Conservation (phyloP, 2,329 filamentous ascomycete species). For the Arthrobotrys sphaeroides region DNA sequence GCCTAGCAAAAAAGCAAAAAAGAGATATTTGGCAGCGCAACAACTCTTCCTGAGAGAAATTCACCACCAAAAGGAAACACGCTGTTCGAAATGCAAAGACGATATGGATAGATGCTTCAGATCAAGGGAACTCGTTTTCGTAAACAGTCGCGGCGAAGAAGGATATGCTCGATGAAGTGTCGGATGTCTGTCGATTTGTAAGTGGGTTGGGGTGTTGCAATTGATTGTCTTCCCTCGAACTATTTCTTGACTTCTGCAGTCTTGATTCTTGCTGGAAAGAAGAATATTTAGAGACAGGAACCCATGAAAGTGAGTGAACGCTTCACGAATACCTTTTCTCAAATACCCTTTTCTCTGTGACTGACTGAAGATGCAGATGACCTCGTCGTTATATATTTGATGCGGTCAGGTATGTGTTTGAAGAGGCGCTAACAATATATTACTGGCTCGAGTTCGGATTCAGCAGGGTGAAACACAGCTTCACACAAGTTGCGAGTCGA, state of each 20-base stretch:
- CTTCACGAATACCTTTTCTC: conserved; percentile 37
- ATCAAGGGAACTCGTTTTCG: conserved; percentile 46
- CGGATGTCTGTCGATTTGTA: conserved; percentile 28
- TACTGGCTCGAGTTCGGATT: conserved; percentile 41
- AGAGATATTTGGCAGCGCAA: conserved; percentile 14
- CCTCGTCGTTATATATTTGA: conserved; percentile 17
- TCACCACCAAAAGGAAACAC: conserved; percentile 29
- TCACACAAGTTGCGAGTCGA: conserved; percentile 46
- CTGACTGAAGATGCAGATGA: neutral
- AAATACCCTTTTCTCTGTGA: conserved; percentile 1
- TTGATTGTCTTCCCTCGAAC: conserved; percentile 22
- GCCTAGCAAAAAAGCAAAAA: conserved; percentile 28
- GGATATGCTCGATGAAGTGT: conserved; percentile 32
- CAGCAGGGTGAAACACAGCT: conserved; percentile 50
- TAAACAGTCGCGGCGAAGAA: conserved; percentile 23
- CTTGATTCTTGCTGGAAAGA: conserved; percentile 44
- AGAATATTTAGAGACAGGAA: conserved; percentile 18
- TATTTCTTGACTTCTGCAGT: too few species aligned
- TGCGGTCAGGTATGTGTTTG: conserved; percentile 29
- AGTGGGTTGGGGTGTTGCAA: conserved; percentile 40
- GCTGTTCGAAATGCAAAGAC: neutral
- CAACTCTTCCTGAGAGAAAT: conserved; percentile 54
- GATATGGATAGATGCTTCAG: conserved; percentile 7
- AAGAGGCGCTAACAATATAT: conserved; percentile 48
- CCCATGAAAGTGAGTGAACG: conserved; percentile 47